phyloP scores from a whole-genome alignment of 495 filamentous ascomycete species.

The Penicillium waksmanii region DNA sequence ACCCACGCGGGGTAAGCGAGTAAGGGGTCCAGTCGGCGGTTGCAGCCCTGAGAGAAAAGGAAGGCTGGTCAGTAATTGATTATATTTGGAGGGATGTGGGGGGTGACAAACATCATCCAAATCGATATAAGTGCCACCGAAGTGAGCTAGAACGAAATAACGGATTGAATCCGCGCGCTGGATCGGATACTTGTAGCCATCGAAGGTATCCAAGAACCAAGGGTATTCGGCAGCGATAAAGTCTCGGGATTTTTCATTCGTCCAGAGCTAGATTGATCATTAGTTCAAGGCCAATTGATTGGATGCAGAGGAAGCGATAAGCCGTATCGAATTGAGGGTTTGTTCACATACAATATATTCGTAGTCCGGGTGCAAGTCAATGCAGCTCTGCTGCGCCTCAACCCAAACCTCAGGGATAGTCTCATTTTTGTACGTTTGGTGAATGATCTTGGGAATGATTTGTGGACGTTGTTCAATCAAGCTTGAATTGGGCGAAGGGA shows the following conservation, averaged over 20 bases:
- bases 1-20: slow-evolving; percentile 83
- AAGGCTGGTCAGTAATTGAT: slow-evolving; percentile 9
- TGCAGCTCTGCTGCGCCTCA: slow-evolving; percentile 72
- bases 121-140: slow-evolving; percentile 87
- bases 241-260: slow-evolving; percentile 70
- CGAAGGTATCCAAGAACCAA: slow-evolving; percentile 86
- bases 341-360: slow-evolving; percentile 71
- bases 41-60: slow-evolving; percentile 65
- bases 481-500: slow-evolving; percentile 65
- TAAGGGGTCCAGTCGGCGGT: slow-evolving; percentile 77
- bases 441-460: slow-evolving; percentile 86
- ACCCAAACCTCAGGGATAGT: slow-evolving; percentile 76
- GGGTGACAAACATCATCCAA: slow-evolving; percentile 72
- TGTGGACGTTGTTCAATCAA: slow-evolving; percentile 62
- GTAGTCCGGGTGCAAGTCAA: slow-evolving; percentile 75
- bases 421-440: slow-evolving; percentile 83
- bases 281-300: slow-evolving; percentile 16
- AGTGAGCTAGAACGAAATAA: slow-evolving; percentile 84
- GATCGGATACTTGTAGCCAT: slow-evolving; percentile 78
- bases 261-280: slow-evolving; percentile 71
- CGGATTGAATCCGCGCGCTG: slow-evolving; percentile 87
- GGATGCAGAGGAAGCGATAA: too few species aligned
- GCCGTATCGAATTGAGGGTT: too few species aligned
- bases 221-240: slow-evolving; percentile 81
- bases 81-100: not conserved